Conservation (phyloP, 306 rosid genomes). For the Acacia confusa region DNA sequence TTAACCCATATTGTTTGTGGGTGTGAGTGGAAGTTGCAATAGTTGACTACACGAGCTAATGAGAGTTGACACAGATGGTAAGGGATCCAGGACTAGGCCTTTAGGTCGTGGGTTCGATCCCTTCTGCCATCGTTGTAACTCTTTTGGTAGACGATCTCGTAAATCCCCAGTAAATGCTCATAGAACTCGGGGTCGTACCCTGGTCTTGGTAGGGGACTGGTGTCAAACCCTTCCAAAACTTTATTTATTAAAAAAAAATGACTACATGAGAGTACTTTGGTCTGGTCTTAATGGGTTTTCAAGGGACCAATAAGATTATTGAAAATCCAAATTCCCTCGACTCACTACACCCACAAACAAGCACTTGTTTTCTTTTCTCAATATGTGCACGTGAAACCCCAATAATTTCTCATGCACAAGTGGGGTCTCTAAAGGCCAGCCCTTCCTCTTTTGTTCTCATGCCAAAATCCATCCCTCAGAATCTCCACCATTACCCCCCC, state of each 20-base stretch:
- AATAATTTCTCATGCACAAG: conserved; percentile 86
- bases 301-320: conserved; percentile 30
- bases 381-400: conserved; percentile 61
- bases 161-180: no score
- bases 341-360: conserved; percentile 35
- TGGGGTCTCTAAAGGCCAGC: conserved; percentile 72
- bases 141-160: no score
- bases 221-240: no score
- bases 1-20: not conserved
- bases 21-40: conserved; percentile 3
- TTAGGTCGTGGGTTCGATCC: no score
- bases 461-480: conserved; percentile 72
- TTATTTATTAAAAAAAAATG: no score
- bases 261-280: not conserved
- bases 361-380: conserved; percentile 37
- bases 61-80: no score
- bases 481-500: conserved; percentile 45
- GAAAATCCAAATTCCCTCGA: conserved; percentile 33
- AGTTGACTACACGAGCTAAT: conserved; percentile 4
- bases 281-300: conserved; percentile 30
- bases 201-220: no score
- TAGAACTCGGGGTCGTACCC: no score
- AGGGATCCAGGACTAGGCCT: no score
- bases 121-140: no score
- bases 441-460: conserved; percentile 76